Conservation (phyloP, 208 protist species). For the Crithidia brevicula region DNA sequence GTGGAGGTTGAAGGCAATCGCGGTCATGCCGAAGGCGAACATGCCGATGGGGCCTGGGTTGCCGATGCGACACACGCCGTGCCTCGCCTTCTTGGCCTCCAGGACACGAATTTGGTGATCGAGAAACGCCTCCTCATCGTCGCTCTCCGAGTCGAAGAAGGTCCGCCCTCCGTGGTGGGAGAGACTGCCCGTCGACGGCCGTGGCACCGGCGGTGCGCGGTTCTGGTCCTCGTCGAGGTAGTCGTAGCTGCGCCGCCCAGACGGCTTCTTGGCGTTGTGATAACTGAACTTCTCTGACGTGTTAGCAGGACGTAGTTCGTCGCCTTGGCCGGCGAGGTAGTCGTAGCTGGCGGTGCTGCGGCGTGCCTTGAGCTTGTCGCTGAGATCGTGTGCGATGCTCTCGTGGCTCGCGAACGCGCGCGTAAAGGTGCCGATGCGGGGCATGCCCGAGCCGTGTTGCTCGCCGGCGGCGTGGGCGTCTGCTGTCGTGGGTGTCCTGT, state of each 20-base stretch:
- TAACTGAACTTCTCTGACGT: not conserved
- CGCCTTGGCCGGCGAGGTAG: constrained; percentile 11
- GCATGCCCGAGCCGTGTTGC: constrained; percentile 3
- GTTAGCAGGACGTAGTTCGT: not conserved
- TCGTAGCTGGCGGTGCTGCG: constrained; percentile 28
- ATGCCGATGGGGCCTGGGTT: constrained; percentile 46
- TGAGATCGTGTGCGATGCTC: constrained; percentile 7
- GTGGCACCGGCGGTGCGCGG: not conserved
- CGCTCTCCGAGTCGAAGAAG: constrained; percentile 20
- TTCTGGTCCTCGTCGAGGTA: constrained; percentile 40
- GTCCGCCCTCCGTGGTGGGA: not conserved
- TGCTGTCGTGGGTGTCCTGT: too few relatives aligned
- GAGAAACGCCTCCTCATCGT: constrained; percentile 10
- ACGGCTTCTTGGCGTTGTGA: constrained; percentile 5
- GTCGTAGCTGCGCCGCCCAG: constrained; percentile 11
- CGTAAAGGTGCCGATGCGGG: not conserved
- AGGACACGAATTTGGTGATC: constrained; percentile 28
- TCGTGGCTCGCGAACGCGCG: constrained; percentile 7
- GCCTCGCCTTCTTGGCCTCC: constrained; percentile 8
- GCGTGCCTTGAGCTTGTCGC: not conserved
- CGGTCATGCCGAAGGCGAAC: constrained; percentile 58
- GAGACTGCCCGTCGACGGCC: not conserved
- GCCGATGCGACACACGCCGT: constrained; percentile 6
- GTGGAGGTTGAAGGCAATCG: constrained; percentile 49
- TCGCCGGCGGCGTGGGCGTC: too few relatives aligned